Evolutionary conservation across 116 monocot species (phyloP).

Genomic region (Phalaenopsis hybrid): DNA sequence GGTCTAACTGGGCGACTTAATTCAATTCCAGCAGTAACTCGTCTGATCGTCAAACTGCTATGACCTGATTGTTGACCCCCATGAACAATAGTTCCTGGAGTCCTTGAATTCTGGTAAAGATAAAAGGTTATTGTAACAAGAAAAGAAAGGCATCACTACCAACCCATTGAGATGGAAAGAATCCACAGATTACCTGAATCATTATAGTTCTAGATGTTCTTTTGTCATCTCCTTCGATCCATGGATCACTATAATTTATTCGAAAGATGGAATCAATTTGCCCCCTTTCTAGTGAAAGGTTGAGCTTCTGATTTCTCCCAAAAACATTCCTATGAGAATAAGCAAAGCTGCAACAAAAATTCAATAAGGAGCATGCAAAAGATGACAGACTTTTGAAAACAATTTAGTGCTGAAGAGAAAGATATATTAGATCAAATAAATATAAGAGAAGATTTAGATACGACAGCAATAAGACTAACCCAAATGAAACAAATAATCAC

Average conservation of each 20-base stretch:
- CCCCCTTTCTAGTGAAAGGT: conserved; percentile 92
- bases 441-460: background rate
- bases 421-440: background rate
- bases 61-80: conserved; percentile 50
- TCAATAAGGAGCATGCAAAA: conserved; percentile 11
- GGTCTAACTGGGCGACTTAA: conserved; percentile 87
- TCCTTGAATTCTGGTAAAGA: conserved; percentile 70
- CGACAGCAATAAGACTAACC: background rate
- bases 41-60: conserved; percentile 64
- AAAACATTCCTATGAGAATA: conserved; percentile 99
- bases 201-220: conserved; percentile 90
- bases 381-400: background rate
- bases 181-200: conserved; percentile 56
- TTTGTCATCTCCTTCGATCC: conserved; percentile 98
- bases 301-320: conserved; percentile 94
- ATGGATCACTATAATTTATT: conserved; percentile 92
- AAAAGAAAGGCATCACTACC: conserved; percentile 3
- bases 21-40: conserved; percentile 83
- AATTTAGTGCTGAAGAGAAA: background rate
- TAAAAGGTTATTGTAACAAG: conserved; percentile 3
- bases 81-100: conserved; percentile 94
- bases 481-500: background rate
- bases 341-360: conserved; percentile 74
- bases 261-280: conserved; percentile 97
- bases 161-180: conserved; percentile 6